Conservation (phyloP, 1,139 yeast species). For the Debaryomycetaceae sp. region DNA sequence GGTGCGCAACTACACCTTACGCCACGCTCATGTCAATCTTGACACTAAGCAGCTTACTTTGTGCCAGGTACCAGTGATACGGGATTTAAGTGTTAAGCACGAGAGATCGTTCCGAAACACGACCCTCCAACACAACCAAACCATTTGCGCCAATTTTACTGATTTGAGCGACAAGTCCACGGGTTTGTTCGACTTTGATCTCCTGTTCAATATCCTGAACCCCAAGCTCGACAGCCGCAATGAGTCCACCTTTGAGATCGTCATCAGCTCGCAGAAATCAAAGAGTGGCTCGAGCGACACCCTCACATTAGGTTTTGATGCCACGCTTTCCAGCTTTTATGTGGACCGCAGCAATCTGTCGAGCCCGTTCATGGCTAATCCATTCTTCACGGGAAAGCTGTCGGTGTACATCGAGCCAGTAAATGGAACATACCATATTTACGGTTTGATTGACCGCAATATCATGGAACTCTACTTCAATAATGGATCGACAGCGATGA, state of each 20-base stretch:
- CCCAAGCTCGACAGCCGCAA: neutral
- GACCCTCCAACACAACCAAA: neutral
- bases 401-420: neutral
- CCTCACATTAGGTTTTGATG: neutral
- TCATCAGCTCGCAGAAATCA: neutral
- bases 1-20: neutral
- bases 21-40: neutral
- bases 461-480: neutral
- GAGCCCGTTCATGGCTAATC: neutral
- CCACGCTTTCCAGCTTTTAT: neutral
- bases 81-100: neutral
- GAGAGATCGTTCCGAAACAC: neutral
- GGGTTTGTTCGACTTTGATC: neutral
- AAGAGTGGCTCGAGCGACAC: neutral
- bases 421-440: neutral
- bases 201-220: neutral
- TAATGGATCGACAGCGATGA: conserved; percentile 1
- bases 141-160: too few relatives aligned
- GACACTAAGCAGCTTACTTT: neutral
- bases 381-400: neutral
- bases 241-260: neutral
- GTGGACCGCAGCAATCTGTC: neutral
- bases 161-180: neutral
- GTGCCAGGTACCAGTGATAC: neutral
- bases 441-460: conserved; percentile 1